Percentiles rank a stretch among this genome's conserved stretches.
phyloP scores from a whole-genome alignment of 164 flowering plant genomes.

The Macadamia tetraphylla region DNA sequence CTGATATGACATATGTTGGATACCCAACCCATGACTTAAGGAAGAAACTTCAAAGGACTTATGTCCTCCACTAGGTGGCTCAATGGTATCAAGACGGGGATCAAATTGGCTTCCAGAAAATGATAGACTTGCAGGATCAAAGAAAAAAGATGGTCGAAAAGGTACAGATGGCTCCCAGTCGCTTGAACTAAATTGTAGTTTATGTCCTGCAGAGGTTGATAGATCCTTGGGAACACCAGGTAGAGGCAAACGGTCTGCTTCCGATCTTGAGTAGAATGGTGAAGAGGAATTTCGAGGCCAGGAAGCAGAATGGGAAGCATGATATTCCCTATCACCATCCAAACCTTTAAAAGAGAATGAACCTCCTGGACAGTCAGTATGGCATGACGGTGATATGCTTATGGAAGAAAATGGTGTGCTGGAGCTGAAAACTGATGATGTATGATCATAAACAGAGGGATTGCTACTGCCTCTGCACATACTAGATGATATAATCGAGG shows the following conservation, averaged over 20 bases:
- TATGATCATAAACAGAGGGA: slow-evolving; percentile 11
- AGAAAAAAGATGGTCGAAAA: slow-evolving; percentile 58
- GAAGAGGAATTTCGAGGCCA: slow-evolving; percentile 27
- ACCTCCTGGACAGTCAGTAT: too few species aligned
- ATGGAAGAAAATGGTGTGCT: slow-evolving; percentile 7
- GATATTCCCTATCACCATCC: slow-evolving; percentile 18
- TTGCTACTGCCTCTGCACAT: slow-evolving; percentile 7
- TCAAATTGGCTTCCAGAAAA: slow-evolving; percentile 52
- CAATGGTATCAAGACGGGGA: slow-evolving; percentile 65
- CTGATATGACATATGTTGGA: slow-evolving; percentile 16
- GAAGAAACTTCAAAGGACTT: slow-evolving; percentile 22
- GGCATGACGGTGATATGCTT: slow-evolving; percentile 7
- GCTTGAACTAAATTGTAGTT: slow-evolving; percentile 21
- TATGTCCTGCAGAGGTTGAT: slow-evolving; percentile 10
- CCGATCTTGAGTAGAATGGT: slow-evolving; percentile 26
- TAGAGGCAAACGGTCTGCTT: slow-evolving; percentile 12
- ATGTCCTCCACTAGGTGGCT: slow-evolving; percentile 29
- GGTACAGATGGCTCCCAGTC: slow-evolving; percentile 80
- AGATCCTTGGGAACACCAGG: too few species aligned
- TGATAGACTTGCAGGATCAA: slow-evolving; percentile 29
- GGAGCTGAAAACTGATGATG: background rate
- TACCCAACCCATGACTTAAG: slow-evolving; percentile 14
- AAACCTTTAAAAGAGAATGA: slow-evolving; percentile 16
- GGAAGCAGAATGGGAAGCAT: slow-evolving; percentile 23
- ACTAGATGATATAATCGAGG: slow-evolving; percentile 12